Percentiles rank a stretch among this genome's conserved stretches.
Conservation (phyloP, 140 eudicot species). For the Erigeron philadelphicus region DNA sequence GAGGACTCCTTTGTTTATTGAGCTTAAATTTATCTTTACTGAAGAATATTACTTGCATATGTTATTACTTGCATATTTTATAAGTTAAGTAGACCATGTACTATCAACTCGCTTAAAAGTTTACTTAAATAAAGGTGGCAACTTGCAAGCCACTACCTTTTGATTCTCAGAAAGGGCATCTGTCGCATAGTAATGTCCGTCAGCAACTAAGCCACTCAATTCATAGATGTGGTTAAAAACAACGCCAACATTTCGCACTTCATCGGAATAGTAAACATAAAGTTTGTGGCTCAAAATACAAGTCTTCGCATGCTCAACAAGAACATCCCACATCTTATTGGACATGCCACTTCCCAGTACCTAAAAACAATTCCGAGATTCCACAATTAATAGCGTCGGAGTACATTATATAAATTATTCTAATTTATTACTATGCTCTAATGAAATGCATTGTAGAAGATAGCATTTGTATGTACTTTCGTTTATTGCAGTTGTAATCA, state of each 20-base stretch:
- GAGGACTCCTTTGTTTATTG: no score
- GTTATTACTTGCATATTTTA: no score
- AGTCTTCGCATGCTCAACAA: slow-evolving; percentile 91
- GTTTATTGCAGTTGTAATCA: background rate
- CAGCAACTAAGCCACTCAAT: slow-evolving; percentile 76
- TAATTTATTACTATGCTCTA: background rate
- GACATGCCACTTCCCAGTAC: slow-evolving; percentile 99
- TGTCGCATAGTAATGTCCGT: slow-evolving; percentile 57
- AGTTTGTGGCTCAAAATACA: slow-evolving; percentile 85
- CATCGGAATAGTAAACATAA: slow-evolving; percentile 85
- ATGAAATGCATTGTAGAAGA: background rate
- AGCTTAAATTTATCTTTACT: no score
- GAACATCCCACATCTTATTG: slow-evolving; percentile 97
- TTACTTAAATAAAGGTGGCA: background rate
- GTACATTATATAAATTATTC: background rate
- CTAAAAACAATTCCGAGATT: slow-evolving; percentile 30
- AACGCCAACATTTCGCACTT: slow-evolving; percentile 70
- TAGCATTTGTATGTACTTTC: background rate
- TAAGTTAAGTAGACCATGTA: background rate
- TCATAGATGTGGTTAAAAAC: slow-evolving; percentile 84
- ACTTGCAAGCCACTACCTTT: slow-evolving; percentile 51
- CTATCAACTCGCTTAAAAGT: no score
- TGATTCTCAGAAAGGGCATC: slow-evolving; percentile 88
- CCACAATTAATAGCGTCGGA: background rate
- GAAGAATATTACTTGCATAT: no score